A percentile compares a stretch with the other conserved stretches of the same genome.
phyloP scores from a whole-genome alignment of 2,329 filamentous ascomycete species.

The Arthroderma uncinatum region DNA sequence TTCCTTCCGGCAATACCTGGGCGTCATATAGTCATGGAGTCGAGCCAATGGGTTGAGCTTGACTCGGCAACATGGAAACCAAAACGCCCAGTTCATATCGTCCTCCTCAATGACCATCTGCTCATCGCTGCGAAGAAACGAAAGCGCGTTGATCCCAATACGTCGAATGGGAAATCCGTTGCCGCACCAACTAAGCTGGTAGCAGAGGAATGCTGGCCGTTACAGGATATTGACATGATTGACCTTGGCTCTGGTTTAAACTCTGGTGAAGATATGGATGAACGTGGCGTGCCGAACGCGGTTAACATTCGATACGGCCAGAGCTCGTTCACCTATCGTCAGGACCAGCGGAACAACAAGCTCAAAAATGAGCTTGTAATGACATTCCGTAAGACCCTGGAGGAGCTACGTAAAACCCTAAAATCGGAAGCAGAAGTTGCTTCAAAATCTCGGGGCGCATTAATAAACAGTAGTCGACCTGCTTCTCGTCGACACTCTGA shows the following conservation, averaged over 20 bases:
- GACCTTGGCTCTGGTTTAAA: conserved; percentile 56
- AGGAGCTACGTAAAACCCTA: conserved; percentile 75
- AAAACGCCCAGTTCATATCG: conserved; percentile 75
- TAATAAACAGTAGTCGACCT: conserved; percentile 65
- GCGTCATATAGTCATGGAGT: conserved; percentile 90
- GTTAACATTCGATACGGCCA: conserved; percentile 82
- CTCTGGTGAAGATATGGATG: conserved; percentile 32
- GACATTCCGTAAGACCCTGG: conserved; percentile 83
- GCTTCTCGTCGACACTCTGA: conserved; percentile 63
- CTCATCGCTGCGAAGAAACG: conserved; percentile 88
- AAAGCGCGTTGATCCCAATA: conserved; percentile 61
- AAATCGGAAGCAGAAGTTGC: conserved; percentile 80
- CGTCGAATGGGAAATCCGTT: conserved; percentile 33
- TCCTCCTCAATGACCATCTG: conserved; percentile 87
- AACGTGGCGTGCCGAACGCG: conserved; percentile 62
- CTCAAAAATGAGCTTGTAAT: conserved; percentile 74
- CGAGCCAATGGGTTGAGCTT: conserved; percentile 85
- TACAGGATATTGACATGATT: conserved; percentile 85
- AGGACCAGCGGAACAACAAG: conserved; percentile 64
- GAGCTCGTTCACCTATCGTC: conserved; percentile 90
- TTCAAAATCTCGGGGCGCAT: conserved; percentile 74
- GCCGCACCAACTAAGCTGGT: conserved; percentile 60
- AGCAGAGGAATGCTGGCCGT: conserved; percentile 85
- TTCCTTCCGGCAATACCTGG: conserved; percentile 82
- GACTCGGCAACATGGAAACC: conserved; percentile 98